These are phyloP conservation scores for Pharnaceum exiguum DNA, from an alignment of 148 eudicot species.

Conservation along the genomic window DNA sequence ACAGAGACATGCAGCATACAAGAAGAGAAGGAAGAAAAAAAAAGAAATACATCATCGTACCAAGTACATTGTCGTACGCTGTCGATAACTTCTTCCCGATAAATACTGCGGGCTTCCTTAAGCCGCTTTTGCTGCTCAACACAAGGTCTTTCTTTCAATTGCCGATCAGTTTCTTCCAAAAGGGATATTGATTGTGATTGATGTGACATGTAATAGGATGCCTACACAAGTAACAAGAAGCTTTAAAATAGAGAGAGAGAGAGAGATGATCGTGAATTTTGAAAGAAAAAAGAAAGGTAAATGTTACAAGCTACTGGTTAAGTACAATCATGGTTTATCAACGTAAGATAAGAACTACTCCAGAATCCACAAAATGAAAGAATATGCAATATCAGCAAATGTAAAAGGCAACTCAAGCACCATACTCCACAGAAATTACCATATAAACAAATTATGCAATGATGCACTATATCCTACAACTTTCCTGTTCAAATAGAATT, in stretches of 20 bases:
- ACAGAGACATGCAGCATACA: background rate
- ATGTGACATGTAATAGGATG: constrained; percentile 78
- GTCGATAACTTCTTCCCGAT: constrained; percentile 86
- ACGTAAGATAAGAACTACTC: too few relatives aligned
- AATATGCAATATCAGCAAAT: too few relatives aligned
- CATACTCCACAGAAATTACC: background rate
- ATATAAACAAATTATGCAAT: too few relatives aligned
- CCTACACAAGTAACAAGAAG: constrained; percentile 38
- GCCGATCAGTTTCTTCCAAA: constrained; percentile 87
- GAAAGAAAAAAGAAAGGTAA: background rate
- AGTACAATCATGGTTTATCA: too few relatives aligned
- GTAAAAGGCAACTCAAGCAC: background rate
- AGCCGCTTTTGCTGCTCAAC: constrained; percentile 78
- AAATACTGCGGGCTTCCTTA: constrained; percentile 78
- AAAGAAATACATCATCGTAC: constrained; percentile 33
- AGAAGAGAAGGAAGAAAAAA: background rate
- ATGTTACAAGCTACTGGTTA: too few relatives aligned
- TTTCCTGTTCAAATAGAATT: too few relatives aligned
- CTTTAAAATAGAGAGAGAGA: background rate
- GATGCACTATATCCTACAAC: too few relatives aligned
- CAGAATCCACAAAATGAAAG: too few relatives aligned
- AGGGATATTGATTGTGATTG: constrained; percentile 81
- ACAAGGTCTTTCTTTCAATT: constrained; percentile 61
- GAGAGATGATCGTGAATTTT: background rate
- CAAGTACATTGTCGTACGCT: constrained; percentile 78